phyloP scores from a whole-genome alignment of 371 early-diverging fungal species.

The Mucor saturninus region DNA sequence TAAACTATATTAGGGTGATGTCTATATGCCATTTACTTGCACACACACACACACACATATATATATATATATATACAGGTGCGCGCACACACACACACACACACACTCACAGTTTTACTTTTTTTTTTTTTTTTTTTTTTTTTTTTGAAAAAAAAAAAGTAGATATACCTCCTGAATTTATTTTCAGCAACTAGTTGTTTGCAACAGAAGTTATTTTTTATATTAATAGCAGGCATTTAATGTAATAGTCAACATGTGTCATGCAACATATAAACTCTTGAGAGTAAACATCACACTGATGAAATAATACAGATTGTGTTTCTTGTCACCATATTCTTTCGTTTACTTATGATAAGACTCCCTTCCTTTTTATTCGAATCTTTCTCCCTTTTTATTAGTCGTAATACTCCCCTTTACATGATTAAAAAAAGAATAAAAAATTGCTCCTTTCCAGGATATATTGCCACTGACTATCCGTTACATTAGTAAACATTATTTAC shows the following conservation, averaged over 20 bases:
- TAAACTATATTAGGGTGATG: constrained; percentile 8
- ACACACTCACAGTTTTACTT: no score
- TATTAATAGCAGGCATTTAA: no score
- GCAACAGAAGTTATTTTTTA: no score
- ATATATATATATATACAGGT: not conserved
- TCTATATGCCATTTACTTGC: constrained; percentile 1
- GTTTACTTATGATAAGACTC: not conserved
- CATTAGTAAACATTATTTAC: not conserved
- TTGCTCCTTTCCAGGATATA: not conserved
- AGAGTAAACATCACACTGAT: no score
- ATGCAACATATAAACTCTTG: no score
- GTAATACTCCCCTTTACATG: not conserved
- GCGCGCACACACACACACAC: no score
- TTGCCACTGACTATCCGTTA: not conserved
- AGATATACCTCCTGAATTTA: no score
- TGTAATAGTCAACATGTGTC: no score
- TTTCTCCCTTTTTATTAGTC: not conserved
- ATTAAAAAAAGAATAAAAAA: not conserved
- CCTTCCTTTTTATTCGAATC: not conserved
- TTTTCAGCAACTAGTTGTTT: no score
- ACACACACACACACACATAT: not conserved
- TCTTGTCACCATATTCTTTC: not conserved
- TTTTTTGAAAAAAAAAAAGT: no score
- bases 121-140: no score
- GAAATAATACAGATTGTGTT: not conserved